phyloP scores from a whole-genome alignment of 257 asterid genomes.

The Echites panduratus region DNA sequence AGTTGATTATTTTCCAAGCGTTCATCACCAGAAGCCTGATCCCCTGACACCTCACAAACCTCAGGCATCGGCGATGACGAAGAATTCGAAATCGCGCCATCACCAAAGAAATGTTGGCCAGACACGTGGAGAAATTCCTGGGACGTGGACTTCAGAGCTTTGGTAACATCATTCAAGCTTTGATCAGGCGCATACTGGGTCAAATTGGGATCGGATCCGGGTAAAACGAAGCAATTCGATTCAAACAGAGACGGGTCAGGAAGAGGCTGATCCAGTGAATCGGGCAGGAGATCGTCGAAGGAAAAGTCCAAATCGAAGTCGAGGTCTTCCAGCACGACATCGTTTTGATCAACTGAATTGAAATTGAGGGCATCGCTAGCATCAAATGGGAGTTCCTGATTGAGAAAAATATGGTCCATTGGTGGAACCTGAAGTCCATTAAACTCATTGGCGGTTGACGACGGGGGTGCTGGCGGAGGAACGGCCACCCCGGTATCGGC shows the following conservation, averaged over 20 bases:
- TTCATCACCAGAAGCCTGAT: slow-evolving; percentile 36
- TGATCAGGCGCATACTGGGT: slow-evolving; percentile 11
- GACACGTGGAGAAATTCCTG: slow-evolving; percentile 40
- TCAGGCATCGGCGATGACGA: slow-evolving; percentile 24
- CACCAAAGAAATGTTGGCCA: slow-evolving; percentile 26
- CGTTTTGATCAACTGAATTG: slow-evolving; percentile 21
- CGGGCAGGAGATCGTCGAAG: slow-evolving; percentile 52
- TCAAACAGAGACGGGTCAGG: slow-evolving; percentile 25
- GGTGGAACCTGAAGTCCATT: slow-evolving; percentile 42
- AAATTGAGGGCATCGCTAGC: slow-evolving; percentile 9
- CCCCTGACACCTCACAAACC: slow-evolving; percentile 39
- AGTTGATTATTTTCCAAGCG: slow-evolving; percentile 43
- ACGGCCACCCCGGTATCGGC: slow-evolving; percentile 33
- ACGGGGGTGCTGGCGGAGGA: slow-evolving; percentile 12
- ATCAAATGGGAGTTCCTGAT: slow-evolving; percentile 20
- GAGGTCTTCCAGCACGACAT: slow-evolving; percentile 33
- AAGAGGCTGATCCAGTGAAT: slow-evolving; percentile 14
- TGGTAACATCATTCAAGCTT: slow-evolving; percentile 16
- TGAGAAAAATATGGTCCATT: slow-evolving; percentile 37
- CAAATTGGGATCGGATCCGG: slow-evolving; percentile 25
- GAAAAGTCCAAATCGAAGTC: slow-evolving; percentile 56
- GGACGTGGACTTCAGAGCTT: slow-evolving; percentile 47
- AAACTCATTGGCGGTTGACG: slow-evolving; percentile 18
- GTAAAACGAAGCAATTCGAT: slow-evolving; percentile 13
- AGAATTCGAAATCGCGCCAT: slow-evolving; percentile 15